phyloP scores from a whole-genome alignment of 768 basidiomycete genomes.

The Termitomyces sp. region DNA sequence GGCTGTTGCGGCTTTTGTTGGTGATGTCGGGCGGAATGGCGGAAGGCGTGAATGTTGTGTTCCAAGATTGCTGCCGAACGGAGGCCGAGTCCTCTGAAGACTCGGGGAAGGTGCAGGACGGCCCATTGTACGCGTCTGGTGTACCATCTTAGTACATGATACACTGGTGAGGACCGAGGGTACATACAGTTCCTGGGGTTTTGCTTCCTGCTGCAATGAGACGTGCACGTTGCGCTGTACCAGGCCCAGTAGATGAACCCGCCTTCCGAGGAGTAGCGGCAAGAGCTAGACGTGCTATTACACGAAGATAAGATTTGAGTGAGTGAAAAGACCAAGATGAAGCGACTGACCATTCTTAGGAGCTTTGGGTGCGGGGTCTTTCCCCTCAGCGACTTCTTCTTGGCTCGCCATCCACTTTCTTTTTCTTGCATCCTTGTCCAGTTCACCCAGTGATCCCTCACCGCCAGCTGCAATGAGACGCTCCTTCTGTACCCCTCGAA shows the following conservation, averaged over 20 bases:
- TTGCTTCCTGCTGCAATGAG: conserved; percentile 33
- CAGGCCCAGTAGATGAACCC: conserved; percentile 46
- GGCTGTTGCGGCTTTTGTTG: conserved; percentile 36
- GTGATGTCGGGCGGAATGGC: conserved; percentile 43
- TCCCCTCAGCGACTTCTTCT: conserved; percentile 37
- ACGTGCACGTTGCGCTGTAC: conserved; percentile 45
- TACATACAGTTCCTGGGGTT: conserved; percentile 36
- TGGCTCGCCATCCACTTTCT: conserved; percentile 73
- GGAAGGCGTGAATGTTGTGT: conserved; percentile 25
- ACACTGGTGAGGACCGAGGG: background rate
- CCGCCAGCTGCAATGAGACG: conserved; percentile 46
- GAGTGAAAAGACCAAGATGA: background rate
- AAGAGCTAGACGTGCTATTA: conserved; percentile 37
- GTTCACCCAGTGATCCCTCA: conserved; percentile 45
- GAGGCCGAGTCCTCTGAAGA: conserved; percentile 41
- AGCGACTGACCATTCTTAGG: conserved; percentile 52
- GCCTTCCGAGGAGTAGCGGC: conserved; percentile 49
- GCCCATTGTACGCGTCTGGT: conserved; percentile 28
- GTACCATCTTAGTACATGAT: background rate
- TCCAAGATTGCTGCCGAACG: conserved; percentile 32
- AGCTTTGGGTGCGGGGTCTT: conserved; percentile 33
- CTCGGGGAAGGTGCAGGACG: conserved; percentile 36
- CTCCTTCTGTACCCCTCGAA: conserved; percentile 66
- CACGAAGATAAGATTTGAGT: conserved; percentile 12
- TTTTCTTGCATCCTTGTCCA: conserved; percentile 67